Evolutionary conservation across 768 basidiomycete species (phyloP).

Genomic region (Suillus plorans): DNA sequence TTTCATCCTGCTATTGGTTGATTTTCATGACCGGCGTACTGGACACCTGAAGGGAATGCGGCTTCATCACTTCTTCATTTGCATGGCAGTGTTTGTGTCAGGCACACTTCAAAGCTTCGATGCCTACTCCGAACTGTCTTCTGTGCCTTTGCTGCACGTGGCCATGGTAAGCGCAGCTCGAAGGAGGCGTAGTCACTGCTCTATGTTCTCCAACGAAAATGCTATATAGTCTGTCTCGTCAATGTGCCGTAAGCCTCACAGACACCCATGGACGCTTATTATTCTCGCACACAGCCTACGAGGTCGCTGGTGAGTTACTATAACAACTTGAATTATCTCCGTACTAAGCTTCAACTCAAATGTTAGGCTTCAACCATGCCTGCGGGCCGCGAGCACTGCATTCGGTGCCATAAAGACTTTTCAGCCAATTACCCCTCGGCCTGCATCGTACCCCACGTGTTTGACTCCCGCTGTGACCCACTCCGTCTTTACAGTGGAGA

Average conservation of each 20-base stretch:
- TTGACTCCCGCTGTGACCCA: not conserved
- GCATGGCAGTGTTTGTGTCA: not conserved
- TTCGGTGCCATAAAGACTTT: slow-evolving; percentile 1
- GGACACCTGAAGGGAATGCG: not conserved
- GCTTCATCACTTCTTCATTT: not conserved
- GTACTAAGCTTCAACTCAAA: not conserved
- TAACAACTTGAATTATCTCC: not conserved
- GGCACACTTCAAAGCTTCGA: slow-evolving; percentile 1
- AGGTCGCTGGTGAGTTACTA: not conserved
- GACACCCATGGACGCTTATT: not conserved
- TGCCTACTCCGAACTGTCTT: not conserved
- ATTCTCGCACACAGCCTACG: not conserved
- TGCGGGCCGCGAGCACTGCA: not conserved
- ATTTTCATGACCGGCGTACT: not conserved
- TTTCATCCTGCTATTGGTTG: not conserved
- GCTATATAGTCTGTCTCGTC: slow-evolving; percentile 1
- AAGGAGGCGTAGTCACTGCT: not conserved
- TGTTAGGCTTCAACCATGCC: not conserved
- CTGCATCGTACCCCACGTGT: not conserved
- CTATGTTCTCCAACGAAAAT: not conserved
- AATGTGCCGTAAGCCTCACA: not conserved
- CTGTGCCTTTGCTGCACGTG: slow-evolving; percentile 5
- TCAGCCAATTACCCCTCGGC: not conserved
- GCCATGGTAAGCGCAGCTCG: not conserved
- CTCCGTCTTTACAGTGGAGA: slow-evolving; percentile 3